Evolutionary conservation across 371 early-diverging fungal species (phyloP), one percentile per base, ranked within the genome.

Genomic region (Mycotypha africana): DNA sequence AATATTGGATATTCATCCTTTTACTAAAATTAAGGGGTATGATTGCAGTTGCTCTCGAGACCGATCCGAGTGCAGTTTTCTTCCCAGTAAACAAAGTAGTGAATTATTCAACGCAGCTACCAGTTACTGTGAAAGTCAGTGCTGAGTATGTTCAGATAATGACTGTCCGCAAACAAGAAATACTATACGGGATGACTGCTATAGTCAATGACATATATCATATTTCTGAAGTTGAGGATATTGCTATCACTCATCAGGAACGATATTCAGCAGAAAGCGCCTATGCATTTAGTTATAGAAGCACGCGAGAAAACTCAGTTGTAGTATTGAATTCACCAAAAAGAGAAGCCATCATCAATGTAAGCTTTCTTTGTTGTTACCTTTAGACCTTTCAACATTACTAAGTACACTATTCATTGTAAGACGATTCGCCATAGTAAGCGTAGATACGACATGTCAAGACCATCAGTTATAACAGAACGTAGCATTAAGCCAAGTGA

Each of bases 201-300:
- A 63, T 79, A 32, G 74, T 87, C 34, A 91, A 91, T 53, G 94
- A 95, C 47, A 81, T 91, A 6, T 90, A 76, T 58, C 89, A 87
- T 56, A 84, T 92, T 21, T 78, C 89, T 11, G 91, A 90, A 45
- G 78, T 93, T 22, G 79, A 87, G 4, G 91, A 92, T 42, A 70
- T 88, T 33, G 58, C 66, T 23, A 48, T 76, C 36, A 60, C 67
- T 2, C 60, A 70, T 5, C 46, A 59, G 17, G 51, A 51, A 14
- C 42, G 56, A 39, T n/a, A n/a, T n/a, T 60, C 59, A 26, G 53
- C 74, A 14, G 72, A 70, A 4, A 36, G 35, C 23, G 72, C 81
- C 35, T 79, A 76, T 40, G 85, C 88, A 47, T 86, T 92, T 38
- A 63, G 81, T 14, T 81, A 92, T 38, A 81, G 81, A 46, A 77